Conservation (phyloP, 768 basidiomycete species). For the Neoboletus brunneissimus region DNA sequence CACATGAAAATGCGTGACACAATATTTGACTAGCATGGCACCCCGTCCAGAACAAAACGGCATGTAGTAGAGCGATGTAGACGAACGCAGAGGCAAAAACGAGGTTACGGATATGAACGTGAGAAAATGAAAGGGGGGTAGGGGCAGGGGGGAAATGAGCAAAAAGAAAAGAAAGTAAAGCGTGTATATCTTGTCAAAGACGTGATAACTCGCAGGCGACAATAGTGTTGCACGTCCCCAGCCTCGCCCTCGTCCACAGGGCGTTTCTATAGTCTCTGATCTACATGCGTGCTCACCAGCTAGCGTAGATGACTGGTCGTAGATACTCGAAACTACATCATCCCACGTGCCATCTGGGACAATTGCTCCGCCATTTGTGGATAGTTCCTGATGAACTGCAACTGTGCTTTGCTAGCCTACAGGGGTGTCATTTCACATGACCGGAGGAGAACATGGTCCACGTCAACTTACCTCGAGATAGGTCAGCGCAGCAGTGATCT, state of each 20-base stretch:
- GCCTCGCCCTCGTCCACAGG: conserved; percentile 3
- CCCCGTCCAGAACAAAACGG: not conserved
- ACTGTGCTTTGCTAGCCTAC: conserved; percentile 79
- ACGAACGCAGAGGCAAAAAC: not conserved
- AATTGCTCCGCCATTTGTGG: conserved; percentile 81
- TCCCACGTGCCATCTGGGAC: conserved; percentile 42
- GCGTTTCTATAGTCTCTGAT: conserved; percentile 15
- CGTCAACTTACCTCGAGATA: conserved; percentile 65
- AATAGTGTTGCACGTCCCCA: not conserved
- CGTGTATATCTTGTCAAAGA: conserved; percentile 3
- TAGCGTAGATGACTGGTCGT: not conserved
- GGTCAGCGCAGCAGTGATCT: conserved; percentile 74
- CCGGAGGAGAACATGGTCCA: not conserved
- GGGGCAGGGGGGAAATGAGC: no score
- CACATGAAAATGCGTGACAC: conserved; percentile 3
- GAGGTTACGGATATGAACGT: not conserved
- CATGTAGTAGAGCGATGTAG: not conserved
- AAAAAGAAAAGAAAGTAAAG: not conserved
- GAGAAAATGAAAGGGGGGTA: not conserved
- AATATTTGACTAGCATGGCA: not conserved
- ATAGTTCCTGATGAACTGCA: conserved; percentile 79
- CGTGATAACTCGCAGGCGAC: conserved; percentile 6
- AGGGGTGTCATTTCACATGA: not conserved
- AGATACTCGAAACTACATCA: conserved; percentile 28
- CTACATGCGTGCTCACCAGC: conserved; percentile 12